Conservation (phyloP, 768 basidiomycete genomes). For the Mycena haematopus region DNA sequence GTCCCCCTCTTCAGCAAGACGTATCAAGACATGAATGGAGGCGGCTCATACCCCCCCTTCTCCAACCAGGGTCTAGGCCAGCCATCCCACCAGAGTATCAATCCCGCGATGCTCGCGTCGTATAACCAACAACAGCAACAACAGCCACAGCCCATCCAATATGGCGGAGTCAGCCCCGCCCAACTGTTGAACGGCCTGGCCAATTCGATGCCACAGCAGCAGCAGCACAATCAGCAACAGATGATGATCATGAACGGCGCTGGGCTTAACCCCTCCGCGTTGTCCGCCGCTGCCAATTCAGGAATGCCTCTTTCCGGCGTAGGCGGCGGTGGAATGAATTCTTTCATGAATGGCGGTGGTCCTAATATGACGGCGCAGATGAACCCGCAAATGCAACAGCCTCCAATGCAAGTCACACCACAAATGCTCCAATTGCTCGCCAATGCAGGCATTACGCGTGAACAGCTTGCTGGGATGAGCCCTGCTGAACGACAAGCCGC, state of each 20-base stretch:
- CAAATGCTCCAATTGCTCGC: conserved; percentile 16
- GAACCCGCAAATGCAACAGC: conserved; percentile 13
- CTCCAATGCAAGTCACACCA: conserved; percentile 1
- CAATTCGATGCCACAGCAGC: conserved; percentile 27
- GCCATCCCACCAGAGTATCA: conserved; percentile 25
- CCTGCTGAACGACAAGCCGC: conserved; percentile 19
- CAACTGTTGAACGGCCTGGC: conserved; percentile 26
- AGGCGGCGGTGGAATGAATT: conserved; percentile 14
- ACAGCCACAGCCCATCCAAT: conserved; percentile 16
- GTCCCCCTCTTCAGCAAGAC: background rate
- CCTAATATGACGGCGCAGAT: conserved; percentile 5
- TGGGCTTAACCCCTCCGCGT: conserved; percentile 18
- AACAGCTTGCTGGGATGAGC: conserved; percentile 17
- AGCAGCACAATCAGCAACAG: conserved; percentile 17
- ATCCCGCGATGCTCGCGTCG: conserved; percentile 31
- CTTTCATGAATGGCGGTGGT: conserved; percentile 15
- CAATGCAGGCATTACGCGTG: conserved; percentile 27
- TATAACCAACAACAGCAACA: conserved; percentile 17
- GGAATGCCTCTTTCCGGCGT: conserved; percentile 3
- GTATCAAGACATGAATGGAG: conserved; percentile 18
- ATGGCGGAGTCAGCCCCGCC: conserved; percentile 22
- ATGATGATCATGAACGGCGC: conserved; percentile 26
- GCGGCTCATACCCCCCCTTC: conserved; percentile 17
- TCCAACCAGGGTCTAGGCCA: conserved; percentile 9
- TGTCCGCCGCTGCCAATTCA: conserved; percentile 20